Percentiles rank a stretch among this genome's conserved stretches.
phyloP scores from a whole-genome alignment of 306 rosid genomes.

The Amphicarpaea edgeworthii region DNA sequence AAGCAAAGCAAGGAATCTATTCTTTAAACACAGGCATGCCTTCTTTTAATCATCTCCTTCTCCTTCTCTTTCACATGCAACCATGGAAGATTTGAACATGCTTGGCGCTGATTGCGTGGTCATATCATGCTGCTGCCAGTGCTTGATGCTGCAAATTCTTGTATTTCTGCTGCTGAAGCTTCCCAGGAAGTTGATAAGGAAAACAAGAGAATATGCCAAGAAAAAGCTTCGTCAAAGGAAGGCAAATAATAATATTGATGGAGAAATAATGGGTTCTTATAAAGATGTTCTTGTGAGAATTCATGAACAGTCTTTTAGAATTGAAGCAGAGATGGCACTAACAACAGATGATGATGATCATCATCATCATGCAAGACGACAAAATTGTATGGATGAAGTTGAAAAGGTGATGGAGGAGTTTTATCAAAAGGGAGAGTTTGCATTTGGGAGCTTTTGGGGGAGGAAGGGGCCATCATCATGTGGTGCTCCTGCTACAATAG shows the following conservation, averaged over 20 bases:
- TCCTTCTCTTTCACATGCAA: constrained; percentile 14
- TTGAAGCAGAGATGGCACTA: constrained; percentile 41
- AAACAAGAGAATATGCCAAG: constrained; percentile 63
- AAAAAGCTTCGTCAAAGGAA: constrained; percentile 57
- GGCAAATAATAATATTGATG: constrained; percentile 29
- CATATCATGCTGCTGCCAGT: constrained; percentile 87
- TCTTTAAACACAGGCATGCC: constrained; percentile 54
- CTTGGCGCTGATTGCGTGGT: constrained; percentile 79
- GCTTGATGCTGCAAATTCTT: constrained; percentile 74
- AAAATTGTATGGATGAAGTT: constrained; percentile 80
- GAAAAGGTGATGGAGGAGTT: constrained; percentile 77
- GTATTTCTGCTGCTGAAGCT: constrained; percentile 68
- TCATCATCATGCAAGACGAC: constrained; percentile 36
- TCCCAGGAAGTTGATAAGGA: constrained; percentile 62
- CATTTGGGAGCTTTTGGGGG: constrained; percentile 88
- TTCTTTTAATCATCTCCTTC: constrained; percentile 43
- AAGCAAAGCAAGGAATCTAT: constrained; percentile 52
- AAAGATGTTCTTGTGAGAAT: constrained; percentile 48
- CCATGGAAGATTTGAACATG: constrained; percentile 77
- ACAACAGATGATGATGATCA: constrained; percentile 24
- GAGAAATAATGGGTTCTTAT: constrained; percentile 27
- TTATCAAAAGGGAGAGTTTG: constrained; percentile 71
- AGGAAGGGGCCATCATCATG: constrained; percentile 43
- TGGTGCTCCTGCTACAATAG: constrained; percentile 33
- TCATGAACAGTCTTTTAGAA: constrained; percentile 49